These are phyloP conservation scores for Pueraria montana DNA, from an alignment of 306 rosid species.

Conservation along the genomic window DNA sequence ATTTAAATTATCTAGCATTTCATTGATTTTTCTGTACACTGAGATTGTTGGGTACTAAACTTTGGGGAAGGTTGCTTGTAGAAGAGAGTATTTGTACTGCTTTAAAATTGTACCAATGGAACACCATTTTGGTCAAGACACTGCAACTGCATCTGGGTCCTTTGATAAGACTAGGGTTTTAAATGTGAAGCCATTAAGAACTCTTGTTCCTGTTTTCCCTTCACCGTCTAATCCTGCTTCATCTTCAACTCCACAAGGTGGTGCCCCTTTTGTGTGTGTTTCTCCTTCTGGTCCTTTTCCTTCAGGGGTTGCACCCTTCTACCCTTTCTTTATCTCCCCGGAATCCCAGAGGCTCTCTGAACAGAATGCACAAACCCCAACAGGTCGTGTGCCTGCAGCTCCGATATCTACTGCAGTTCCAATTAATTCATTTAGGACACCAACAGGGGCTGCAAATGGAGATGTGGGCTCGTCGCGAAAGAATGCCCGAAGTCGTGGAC, in stretches of 20 bases:
- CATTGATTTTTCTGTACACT: slow-evolving; percentile 26
- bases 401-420: slow-evolving; percentile 77
- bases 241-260: slow-evolving; percentile 71
- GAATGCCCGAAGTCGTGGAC: slow-evolving; percentile 41
- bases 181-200: slow-evolving; percentile 83
- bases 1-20: background rate
- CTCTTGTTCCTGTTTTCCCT: slow-evolving; percentile 84
- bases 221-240: slow-evolving; percentile 71
- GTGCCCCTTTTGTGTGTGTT: slow-evolving; percentile 87
- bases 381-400: slow-evolving; percentile 46
- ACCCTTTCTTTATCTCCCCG: slow-evolving; percentile 69
- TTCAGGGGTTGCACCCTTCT: slow-evolving; percentile 76
- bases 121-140: slow-evolving; percentile 66
- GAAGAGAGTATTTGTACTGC: slow-evolving; percentile 36
- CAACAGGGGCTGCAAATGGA: slow-evolving; percentile 61
- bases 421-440: slow-evolving; percentile 75
- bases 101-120: slow-evolving; percentile 65
- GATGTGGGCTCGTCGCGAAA: slow-evolving; percentile 51
- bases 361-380: slow-evolving; percentile 58
- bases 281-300: slow-evolving; percentile 96
- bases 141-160: slow-evolving; percentile 61
- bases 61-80: background rate
- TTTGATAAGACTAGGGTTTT: slow-evolving; percentile 90
- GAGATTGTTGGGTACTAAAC: slow-evolving; percentile 3
- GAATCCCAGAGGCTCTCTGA: slow-evolving; percentile 69